Evolutionary conservation across 495 filamentous ascomycete genomes (phyloP).

Genomic region (Podospora pseudocomata): DNA sequence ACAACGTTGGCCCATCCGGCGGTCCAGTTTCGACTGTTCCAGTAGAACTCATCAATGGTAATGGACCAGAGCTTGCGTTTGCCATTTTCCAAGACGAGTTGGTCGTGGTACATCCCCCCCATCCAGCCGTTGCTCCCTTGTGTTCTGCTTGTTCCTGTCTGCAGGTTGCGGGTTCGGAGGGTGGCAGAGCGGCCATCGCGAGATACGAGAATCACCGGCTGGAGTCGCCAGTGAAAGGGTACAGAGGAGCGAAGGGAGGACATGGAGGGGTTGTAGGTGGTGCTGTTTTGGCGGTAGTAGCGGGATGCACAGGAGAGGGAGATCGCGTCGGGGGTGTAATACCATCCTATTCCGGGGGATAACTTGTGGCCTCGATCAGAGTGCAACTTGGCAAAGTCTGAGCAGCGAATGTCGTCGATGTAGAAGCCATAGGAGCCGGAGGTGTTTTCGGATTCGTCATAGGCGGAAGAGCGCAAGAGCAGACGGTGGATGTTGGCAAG

Average conservation of each 20-base stretch:
- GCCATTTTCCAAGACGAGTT: slow-evolving; percentile 19
- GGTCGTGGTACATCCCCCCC: slow-evolving; percentile 27
- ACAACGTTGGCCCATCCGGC: slow-evolving; percentile 17
- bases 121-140: slow-evolving; percentile 11
- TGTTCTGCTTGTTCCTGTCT: slow-evolving; percentile 12
- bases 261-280: slow-evolving; percentile 1
- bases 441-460: slow-evolving; percentile 21
- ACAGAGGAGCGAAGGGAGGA: slow-evolving; percentile 4
- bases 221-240: slow-evolving; percentile 21
- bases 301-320: slow-evolving; percentile 10
- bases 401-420: slow-evolving; percentile 22
- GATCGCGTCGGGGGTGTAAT: slow-evolving; percentile 17
- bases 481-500: slow-evolving; percentile 16
- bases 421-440: slow-evolving; percentile 24
- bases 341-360: slow-evolving; percentile 23
- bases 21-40: slow-evolving; percentile 18
- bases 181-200: slow-evolving; percentile 19
- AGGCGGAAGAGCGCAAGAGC: slow-evolving; percentile 18
- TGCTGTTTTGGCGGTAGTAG: slow-evolving; percentile 9
- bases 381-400: slow-evolving; percentile 16
- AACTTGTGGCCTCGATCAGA: slow-evolving; percentile 17
- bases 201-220: slow-evolving; percentile 22
- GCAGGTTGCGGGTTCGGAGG: slow-evolving; percentile 16
- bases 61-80: slow-evolving; percentile 20
- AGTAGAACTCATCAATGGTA: slow-evolving; percentile 27